Conservation (phyloP, 768 basidiomycete genomes). For the Leucogyrophana mollusca region DNA sequence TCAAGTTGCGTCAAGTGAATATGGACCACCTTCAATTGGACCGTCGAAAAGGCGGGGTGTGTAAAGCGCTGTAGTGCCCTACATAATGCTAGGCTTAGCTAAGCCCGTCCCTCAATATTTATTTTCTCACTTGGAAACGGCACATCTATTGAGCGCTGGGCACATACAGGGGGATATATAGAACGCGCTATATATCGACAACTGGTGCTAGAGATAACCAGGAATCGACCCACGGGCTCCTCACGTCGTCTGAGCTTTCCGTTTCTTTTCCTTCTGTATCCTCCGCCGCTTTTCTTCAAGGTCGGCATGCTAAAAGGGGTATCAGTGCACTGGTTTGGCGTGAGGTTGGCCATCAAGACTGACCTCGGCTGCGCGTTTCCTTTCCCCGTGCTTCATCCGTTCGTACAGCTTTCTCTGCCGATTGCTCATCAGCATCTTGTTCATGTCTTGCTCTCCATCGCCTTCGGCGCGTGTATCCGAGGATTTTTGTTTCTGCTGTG, state of each 20-base stretch:
- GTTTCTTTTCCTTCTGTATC: slow-evolving; percentile 53
- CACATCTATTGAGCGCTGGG: too few species aligned
- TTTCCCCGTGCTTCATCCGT: slow-evolving; percentile 86
- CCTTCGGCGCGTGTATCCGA: slow-evolving; percentile 34
- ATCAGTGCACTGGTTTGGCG: slow-evolving; percentile 9
- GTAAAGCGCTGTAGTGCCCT: too few species aligned
- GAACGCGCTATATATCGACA: too few species aligned
- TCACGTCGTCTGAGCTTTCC: slow-evolving; percentile 29
- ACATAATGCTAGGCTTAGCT: neutral
- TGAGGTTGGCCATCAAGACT: slow-evolving; percentile 22
- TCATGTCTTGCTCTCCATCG: slow-evolving; percentile 74
- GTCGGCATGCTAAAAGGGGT: slow-evolving; percentile 48
- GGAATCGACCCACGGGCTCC: neutral
- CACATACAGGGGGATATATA: too few species aligned
- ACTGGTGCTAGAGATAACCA: too few species aligned
- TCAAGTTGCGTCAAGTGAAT: neutral
- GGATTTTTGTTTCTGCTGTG: slow-evolving; percentile 38
- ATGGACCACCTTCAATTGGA: too few species aligned
- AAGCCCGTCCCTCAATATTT: too few species aligned
- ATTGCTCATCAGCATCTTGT: slow-evolving; percentile 98
- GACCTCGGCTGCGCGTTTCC: slow-evolving; percentile 79
- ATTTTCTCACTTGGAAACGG: too few species aligned
- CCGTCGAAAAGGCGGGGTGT: too few species aligned
- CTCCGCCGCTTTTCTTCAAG: slow-evolving; percentile 58
- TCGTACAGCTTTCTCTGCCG: slow-evolving; percentile 92